Conservation (phyloP, 139 green algal genomes). For the Prasinococcaceae sp. region DNA sequence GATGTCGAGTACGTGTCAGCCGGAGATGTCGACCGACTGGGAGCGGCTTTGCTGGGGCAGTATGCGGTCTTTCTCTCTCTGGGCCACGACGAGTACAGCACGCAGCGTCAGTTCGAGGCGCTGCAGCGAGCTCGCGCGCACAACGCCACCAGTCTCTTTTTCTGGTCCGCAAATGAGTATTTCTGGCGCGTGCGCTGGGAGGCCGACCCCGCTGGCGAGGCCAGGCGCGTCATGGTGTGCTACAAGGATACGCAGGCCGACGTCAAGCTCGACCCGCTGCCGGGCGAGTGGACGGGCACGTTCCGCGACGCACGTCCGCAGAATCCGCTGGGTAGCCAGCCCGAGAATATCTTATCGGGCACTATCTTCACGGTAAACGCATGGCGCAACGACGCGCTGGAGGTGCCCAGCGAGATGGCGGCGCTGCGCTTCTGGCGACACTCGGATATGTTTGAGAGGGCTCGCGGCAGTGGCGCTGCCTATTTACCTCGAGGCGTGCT, state of each 20-base stretch:
- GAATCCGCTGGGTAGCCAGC: neutral
- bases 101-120: neutral
- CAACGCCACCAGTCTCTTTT: neutral
- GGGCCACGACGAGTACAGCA: slow-evolving; percentile 3
- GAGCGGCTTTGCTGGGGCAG: neutral
- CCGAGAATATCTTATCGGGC: neutral
- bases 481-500: neutral
- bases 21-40: neutral
- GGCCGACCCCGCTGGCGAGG: neutral
- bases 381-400: slow-evolving; percentile 3
- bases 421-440: slow-evolving; percentile 4
- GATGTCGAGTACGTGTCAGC: neutral
- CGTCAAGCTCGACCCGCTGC: slow-evolving; percentile 1
- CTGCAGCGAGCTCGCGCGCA: neutral
- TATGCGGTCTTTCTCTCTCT: neutral
- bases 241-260: slow-evolving; percentile 8
- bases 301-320: neutral
- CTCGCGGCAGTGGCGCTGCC: neutral
- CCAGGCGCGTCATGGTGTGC: neutral
- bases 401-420: neutral
- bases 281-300: slow-evolving; percentile 1
- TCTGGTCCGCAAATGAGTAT: neutral
- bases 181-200: slow-evolving; percentile 7
- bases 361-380: slow-evolving; percentile 4
- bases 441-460: neutral